Evolutionary conservation across 768 basidiomycete genomes (phyloP), one percentile per base, ranked within the genome.

Genomic region (Tylopilus sp.): DNA sequence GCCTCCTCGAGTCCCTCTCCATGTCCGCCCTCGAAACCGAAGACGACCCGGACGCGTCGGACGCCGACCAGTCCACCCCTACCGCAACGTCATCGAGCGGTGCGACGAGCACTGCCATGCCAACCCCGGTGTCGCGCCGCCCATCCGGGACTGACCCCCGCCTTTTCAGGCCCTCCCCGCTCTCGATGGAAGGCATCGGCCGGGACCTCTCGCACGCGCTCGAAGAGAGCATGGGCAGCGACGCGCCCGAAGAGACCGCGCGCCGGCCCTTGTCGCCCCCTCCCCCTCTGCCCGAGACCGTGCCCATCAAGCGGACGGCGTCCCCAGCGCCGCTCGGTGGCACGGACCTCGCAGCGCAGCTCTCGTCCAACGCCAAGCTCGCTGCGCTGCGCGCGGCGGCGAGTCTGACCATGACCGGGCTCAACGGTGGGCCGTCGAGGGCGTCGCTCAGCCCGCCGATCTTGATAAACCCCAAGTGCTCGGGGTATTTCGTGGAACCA

Each of bases 401-500:
- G n/a, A 48, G 53, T 19, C 48, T 70, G 43, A 48, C 34, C 37
- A 71, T 70, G 70, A 71, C 68, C 8, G 56, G 64, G 21, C 26
- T 71, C 26, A 56, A 56, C 21, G 59, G 55, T 19, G n/a, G 19
- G 37, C 37, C 37, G 13, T 5, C 45, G 30, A 57, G 42, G 60
- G 55, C 52, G 50, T 50, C 42, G 36, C 19, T 63, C 42, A 85
- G 83, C 51, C 77, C 82, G 2, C 87, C 89, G 3, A 87, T 89
- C 33, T 68, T 95, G 43, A 71, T 78, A 31, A 91, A 94, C 63
- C 75, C 87, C 14, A 86, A 86, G 62, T 98, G 97, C 70, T 96
- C 94, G 1, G 95, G 94, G 9, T 99, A 99, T 70, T 98, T 98
- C 65, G 84, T 98, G 41, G 96, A 98, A 67, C 93, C 94, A 30